Evolutionary conservation across 371 early-diverging fungal species (phyloP).

Genomic region (Apophysomyces ossiformis): DNA sequence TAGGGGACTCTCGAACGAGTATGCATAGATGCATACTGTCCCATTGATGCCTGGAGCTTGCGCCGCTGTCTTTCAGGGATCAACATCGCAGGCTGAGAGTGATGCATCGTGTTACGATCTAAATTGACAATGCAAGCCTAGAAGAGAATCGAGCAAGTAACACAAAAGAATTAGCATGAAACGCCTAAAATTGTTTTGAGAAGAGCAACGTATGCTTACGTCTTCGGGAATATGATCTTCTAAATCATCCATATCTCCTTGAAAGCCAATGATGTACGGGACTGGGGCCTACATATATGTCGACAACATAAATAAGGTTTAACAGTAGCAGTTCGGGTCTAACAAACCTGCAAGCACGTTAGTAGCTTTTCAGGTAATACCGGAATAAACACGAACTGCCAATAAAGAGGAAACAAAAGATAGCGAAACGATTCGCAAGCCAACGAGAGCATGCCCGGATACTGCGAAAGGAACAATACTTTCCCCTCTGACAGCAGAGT

Average conservation of each 20-base stretch:
- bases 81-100: constrained; percentile 38
- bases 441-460: constrained; percentile 73
- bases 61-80: constrained; percentile 60
- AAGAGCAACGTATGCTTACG: constrained; percentile 36
- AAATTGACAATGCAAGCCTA: constrained; percentile 64
- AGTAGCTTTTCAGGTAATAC: constrained; percentile 72
- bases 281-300: constrained; percentile 63
- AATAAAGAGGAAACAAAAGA: constrained; percentile 77
- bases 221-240: constrained; percentile 70
- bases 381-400: constrained; percentile 86
- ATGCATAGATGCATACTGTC: constrained; percentile 57
- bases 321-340: background rate
- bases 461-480: constrained; percentile 74
- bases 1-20: constrained; percentile 46
- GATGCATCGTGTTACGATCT: constrained; percentile 61
- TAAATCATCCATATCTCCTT: constrained; percentile 56
- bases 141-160: background rate
- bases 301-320: background rate
- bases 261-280: constrained; percentile 82
- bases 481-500: constrained; percentile 75
- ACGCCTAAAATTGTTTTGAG: too few relatives aligned
- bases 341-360: constrained; percentile 69
- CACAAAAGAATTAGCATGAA: background rate
- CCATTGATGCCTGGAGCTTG: constrained; percentile 57
- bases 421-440: constrained; percentile 74